Evolutionary conservation across 768 basidiomycete species (phyloP), one percentile per base, ranked within the genome.

Genomic region (Leccinum uliginosum): DNA sequence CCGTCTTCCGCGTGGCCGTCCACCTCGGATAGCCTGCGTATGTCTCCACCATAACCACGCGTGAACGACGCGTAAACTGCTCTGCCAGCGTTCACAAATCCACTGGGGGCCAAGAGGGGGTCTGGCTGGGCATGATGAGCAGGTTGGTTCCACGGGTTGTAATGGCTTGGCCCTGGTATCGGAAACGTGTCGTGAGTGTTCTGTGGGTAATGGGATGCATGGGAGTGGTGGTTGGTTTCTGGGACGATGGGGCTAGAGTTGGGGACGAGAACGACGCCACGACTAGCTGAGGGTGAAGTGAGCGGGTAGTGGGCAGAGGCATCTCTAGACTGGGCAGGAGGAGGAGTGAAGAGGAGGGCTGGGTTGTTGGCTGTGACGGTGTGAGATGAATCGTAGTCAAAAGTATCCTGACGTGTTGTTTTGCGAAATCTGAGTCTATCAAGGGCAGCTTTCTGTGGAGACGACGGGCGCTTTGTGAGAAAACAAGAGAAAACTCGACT

Each of bases 291-390:
- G 19, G 43, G 43, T 19, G 43, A 44, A 21, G 43, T 21, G 43
- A 23, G 21, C 11, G 43, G 43, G 43, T 44, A 44, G 43, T 44
- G 66, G 38, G 82, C 71, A n/a, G 85, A 87, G 45, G 81, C 87
- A 76, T 91, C 89, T 64, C 89, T 82, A 58, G 87, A 88, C 75
- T 91, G 89, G 35, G 80, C 47, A 8, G 86, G 85, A 57, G 79
- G 83, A 14, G 62, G 57, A 35, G 45, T 59, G 43, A 65, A 64
- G 54, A 66, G 48, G 40, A 62, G 61, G 30, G 83, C 71, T 27
- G 85, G 85, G 50, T 79, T 85, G 75, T 89, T 87, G 63, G 83
- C 76, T 56, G 84, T 82, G 69, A 85, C 83, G 21, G 80, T 55
- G 4, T 82, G 85, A 57, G 80, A 79, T 19, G 68, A 61, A 51